A percentile compares a stretch with the other conserved stretches of the same genome.
phyloP scores from a whole-genome alignment of 352 stramenopile species.

The Globisporangium abappressorium region DNA sequence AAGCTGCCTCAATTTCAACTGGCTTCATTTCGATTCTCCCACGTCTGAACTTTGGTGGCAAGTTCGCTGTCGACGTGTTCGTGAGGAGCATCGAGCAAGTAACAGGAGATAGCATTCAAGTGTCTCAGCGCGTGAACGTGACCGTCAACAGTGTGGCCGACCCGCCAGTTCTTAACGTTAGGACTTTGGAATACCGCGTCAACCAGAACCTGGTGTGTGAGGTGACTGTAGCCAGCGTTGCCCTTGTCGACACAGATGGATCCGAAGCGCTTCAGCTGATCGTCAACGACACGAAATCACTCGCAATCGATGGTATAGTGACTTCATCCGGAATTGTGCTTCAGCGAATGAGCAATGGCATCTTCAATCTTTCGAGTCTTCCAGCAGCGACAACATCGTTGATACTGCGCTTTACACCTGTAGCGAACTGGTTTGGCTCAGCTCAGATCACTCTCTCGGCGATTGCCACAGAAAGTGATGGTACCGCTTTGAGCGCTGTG shows the following conservation, averaged over 20 bases:
- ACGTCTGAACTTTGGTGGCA: constrained; percentile 34
- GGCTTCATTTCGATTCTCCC: constrained; percentile 28
- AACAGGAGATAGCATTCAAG: constrained; percentile 22
- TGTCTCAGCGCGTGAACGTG: constrained; percentile 25
- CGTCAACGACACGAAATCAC: constrained; percentile 23
- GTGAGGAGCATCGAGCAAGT: constrained; percentile 24
- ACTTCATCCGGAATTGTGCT: constrained; percentile 22
- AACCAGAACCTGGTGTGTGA: constrained; percentile 35
- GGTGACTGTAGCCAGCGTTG: constrained; percentile 26
- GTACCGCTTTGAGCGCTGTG: constrained; percentile 19
- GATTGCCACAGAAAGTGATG: constrained; percentile 33
- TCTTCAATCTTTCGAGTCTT: constrained; percentile 28
- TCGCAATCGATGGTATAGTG: constrained; percentile 24
- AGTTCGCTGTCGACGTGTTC: constrained; percentile 27
- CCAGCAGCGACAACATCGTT: constrained; percentile 18
- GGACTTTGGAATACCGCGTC: constrained; percentile 20
- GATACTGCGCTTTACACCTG: constrained; percentile 25
- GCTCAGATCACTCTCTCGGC: constrained; percentile 29
- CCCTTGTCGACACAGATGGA: constrained; percentile 34
- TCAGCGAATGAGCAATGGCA: constrained; percentile 17
- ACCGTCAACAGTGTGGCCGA: constrained; percentile 33
- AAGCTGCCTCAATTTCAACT: background rate
- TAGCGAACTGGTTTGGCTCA: constrained; percentile 33
- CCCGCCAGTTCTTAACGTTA: constrained; percentile 25
- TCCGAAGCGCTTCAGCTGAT: constrained; percentile 40